Evolutionary conservation across 106 monocot species (phyloP), one percentile per base, ranked within the genome.

Genomic region (Phalaenopsis aphrodite): DNA sequence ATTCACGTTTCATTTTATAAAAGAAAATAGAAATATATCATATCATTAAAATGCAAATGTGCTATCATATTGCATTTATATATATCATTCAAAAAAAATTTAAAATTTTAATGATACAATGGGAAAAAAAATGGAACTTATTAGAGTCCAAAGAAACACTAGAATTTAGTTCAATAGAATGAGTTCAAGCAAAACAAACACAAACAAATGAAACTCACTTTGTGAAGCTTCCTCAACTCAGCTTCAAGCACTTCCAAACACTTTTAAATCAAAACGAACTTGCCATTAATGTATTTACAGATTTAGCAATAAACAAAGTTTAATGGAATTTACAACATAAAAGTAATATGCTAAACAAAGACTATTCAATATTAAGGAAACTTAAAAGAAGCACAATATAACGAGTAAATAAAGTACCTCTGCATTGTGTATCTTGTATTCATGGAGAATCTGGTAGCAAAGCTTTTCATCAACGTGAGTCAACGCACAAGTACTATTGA

Each of bases 361-460:
- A 16, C 58, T 79, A 47, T 5, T 79, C 43, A 77, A 36, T 55
- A 36, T n/a, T 4, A 30, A 10, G 14, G 47, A 39, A 1, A 45
- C 14, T 9, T 69, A 69, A 69, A 67, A 65, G 7, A 52, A 61
- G 21, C 74, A 61, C 21, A 15, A 78, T 42, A 18, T 77, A 12
- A 3, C 11, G 73, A 16, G 52, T 12, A 61, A 15, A 41, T 38
- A 55, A 56, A 41, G 79, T 88, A 94, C 94, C 95, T 99, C 99
- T 67, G 99, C 99, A 86, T 99, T 99, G 87, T 99, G 99, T 87
- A 99, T 99, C 79, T 99, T 99, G 85, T 99, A 99, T 66, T 95
- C 99, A 36, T 99, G 99, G 38, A 99, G 87, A 79, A 99, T 99
- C 83, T 99, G 99, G 69, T 99, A 95, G 88, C 99, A 95, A 57